Percentiles rank a stretch among this genome's conserved stretches.
Conservation (phyloP, 768 basidiomycete genomes). For the Tricholoma terreum region DNA sequence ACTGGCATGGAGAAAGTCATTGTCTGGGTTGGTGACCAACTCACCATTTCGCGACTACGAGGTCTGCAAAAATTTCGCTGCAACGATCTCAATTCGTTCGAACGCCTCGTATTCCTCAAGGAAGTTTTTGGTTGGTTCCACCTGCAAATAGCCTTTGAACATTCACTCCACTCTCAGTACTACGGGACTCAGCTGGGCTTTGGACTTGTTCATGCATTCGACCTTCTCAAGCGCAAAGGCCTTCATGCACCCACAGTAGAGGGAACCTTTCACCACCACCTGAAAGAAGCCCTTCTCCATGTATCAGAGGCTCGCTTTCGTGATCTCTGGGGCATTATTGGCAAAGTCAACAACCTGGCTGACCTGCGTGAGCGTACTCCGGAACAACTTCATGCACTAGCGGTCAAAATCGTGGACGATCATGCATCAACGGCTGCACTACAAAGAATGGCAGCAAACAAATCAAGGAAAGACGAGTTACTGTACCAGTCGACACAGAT, state of each 20-base stretch:
- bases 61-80: conserved; percentile 31
- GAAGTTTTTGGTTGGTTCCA: conserved; percentile 41
- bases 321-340: conserved; percentile 28
- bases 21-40: conserved; percentile 33
- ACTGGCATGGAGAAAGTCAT: conserved; percentile 23
- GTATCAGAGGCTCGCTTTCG: conserved; percentile 36
- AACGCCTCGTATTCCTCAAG: conserved; percentile 33
- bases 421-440: conserved; percentile 32
- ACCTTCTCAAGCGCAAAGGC: conserved; percentile 28
- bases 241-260: conserved; percentile 19
- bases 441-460: conserved; percentile 4
- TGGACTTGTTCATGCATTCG: conserved; percentile 29
- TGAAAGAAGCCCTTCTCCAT: conserved; percentile 34
- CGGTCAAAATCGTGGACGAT: conserved; percentile 21
- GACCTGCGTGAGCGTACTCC: conserved; percentile 26
- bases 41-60: conserved; percentile 35
- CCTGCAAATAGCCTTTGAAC: conserved; percentile 35
- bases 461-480: conserved; percentile 23
- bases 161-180: conserved; percentile 41
- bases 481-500: conserved; percentile 28
- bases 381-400: conserved; percentile 22
- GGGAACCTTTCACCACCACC: conserved; percentile 32
- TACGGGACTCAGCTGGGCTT: conserved; percentile 25
- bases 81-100: conserved; percentile 37
- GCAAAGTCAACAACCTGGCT: conserved; percentile 16